Base-by-base conservation (phyloP, 306 rosid species). In the Glycine soja region DNA sequence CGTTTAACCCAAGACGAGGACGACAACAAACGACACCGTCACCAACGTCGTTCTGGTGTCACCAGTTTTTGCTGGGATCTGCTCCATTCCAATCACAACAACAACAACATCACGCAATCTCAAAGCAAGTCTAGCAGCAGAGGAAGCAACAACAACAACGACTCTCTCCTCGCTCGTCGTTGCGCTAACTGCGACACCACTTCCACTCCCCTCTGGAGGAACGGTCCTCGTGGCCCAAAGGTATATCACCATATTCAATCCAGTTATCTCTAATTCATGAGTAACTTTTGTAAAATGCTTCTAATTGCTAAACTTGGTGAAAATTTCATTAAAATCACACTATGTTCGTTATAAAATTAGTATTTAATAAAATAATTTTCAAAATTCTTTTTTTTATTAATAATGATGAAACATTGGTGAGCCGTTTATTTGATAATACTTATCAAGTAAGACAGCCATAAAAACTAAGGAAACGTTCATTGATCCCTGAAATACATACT, bases 111-210 rank as follows among this genome's bases (percentile, higher is more conserved):
- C 75, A 43, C 40, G 45, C 80, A 18, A 8, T 77, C 43, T 38
- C 46, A 63, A 68, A 78, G n/a, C 77, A 91, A 82, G 43, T 71
- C 80, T 0, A 14, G 10, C 68, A 18, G 9, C 70, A 80, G 90
- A 10, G 77, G 69, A 6, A 73, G 51, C 42, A 42, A 6, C 47
- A 58, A 70, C 78, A 72, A 54, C 78, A 72, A 54, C 36, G 98
- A 96, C 36, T 78, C 99, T 34, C 97, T 93, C 56, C 86, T 91
- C 11, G 98, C 97, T 64, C 99, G 98, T 66, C 97, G 98, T 7
- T 96, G 99, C 30, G 99, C 99, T 2, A 96, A 93, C 88, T 96
- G 99, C 14, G 97, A 96, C 86, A 93, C 99, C 80, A 96, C 98
- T 76, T 96, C 99, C 8, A 96, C 99, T 5, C 99, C 99, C 1